phyloP scores from a whole-genome alignment of 1,284 basidiomycete genomes.

The Pyrrhoderma lamaoense region DNA sequence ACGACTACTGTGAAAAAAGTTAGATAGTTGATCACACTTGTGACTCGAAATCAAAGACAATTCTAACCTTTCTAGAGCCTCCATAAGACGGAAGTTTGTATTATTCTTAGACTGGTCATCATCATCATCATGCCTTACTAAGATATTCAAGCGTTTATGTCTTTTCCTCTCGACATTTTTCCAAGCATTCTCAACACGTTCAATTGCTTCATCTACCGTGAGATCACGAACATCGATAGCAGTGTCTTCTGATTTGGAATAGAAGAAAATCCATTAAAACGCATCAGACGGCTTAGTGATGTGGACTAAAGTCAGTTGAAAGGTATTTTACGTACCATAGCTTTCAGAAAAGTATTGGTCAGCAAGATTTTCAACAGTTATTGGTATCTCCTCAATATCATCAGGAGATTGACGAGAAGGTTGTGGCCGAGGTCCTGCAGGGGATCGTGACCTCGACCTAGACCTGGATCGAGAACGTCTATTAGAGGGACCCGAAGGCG shows the following conservation, averaged over 20 bases:
- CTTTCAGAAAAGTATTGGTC: slow-evolving; percentile 7
- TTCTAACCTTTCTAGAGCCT: slow-evolving; percentile 14
- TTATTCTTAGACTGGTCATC: slow-evolving; percentile 6
- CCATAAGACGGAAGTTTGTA: slow-evolving; percentile 13
- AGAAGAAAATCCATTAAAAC: not conserved
- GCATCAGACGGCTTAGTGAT: not conserved
- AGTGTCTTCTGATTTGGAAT: slow-evolving; percentile 3
- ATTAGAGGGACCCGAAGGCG: no score
- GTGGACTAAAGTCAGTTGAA: not conserved
- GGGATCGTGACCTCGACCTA: slow-evolving; percentile 12
- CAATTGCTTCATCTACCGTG: slow-evolving; percentile 3
- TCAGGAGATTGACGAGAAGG: not conserved
- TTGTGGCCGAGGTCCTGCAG: slow-evolving; percentile 12
- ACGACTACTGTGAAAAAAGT: not conserved
- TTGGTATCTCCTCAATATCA: not conserved
- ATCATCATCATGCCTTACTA: slow-evolving; percentile 14
- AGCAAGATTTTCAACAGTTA: not conserved
- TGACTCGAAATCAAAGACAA: not conserved
- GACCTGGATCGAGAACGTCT: not conserved
- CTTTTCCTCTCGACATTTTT: slow-evolving; percentile 10
- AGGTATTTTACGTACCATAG: slow-evolving; percentile 1
- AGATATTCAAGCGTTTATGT: slow-evolving; percentile 8
- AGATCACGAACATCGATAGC: slow-evolving; percentile 14
- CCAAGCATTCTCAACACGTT: slow-evolving; percentile 15
- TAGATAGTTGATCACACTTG: not conserved